These are phyloP conservation scores for Scolecobasidium constrictum DNA, from an alignment of 2,329 filamentous ascomycete genomes.

Conservation along the genomic window DNA sequence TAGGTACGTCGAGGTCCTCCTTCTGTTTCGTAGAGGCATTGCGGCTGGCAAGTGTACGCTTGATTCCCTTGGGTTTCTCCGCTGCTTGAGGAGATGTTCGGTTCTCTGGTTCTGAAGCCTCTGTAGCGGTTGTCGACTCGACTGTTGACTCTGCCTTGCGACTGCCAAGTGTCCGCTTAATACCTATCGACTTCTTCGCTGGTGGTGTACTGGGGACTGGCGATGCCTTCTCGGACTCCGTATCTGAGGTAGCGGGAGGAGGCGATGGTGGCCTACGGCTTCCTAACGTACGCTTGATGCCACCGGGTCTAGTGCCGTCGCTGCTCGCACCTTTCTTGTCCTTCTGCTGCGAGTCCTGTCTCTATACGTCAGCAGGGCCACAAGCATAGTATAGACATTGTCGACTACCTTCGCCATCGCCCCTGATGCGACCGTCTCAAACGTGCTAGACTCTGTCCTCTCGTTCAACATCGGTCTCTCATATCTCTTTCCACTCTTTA, in stretches of 20 bases:
- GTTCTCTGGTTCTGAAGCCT: not conserved
- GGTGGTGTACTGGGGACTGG: not conserved
- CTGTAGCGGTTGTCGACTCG: not conserved
- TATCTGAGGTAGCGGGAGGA: not conserved
- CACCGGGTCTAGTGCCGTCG: not conserved
- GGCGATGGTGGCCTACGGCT: not conserved
- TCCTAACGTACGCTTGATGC: slow-evolving; percentile 2
- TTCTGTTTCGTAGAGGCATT: no score
- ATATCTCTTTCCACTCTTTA: no score
- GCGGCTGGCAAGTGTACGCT: no score
- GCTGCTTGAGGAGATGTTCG: no score
- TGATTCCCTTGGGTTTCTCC: no score
- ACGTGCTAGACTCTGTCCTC: no score
- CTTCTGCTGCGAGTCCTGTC: slow-evolving; percentile 1
- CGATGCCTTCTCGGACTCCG: not conserved
- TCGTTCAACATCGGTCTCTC: no score
- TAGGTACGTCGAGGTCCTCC: no score
- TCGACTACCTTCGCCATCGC: no score
- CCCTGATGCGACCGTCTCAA: no score
- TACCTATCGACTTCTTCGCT: not conserved
- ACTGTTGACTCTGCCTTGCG: slow-evolving; percentile 1
- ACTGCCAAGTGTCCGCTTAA: slow-evolving; percentile 7
- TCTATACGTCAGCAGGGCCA: no score
- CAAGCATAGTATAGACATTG: no score
- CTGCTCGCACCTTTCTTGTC: not conserved